Conservation (phyloP, 768 basidiomycete species). For the Pleurotus eryngii region DNA sequence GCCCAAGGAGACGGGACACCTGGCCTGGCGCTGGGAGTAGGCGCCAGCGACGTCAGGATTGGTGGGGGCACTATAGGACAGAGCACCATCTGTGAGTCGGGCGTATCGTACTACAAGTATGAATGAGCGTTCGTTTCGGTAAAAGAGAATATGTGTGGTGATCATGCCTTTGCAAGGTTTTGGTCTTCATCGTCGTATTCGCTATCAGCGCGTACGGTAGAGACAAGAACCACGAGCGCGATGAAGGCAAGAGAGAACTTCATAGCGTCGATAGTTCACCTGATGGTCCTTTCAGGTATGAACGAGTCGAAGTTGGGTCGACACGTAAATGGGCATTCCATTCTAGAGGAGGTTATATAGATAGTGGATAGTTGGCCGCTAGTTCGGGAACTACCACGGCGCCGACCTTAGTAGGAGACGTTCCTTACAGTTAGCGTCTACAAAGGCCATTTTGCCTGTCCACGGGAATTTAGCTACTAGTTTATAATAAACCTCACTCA, state of each 20-base stretch:
- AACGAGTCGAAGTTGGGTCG: too few species aligned
- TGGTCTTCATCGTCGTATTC: neutral
- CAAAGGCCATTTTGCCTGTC: too few species aligned
- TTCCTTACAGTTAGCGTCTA: too few species aligned
- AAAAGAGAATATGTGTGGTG: neutral
- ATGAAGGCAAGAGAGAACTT: constrained; percentile 1
- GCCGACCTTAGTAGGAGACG: too few species aligned
- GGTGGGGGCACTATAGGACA: neutral
- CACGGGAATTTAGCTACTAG: too few species aligned
- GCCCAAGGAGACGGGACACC: neutral
- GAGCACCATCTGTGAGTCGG: neutral
- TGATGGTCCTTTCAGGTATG: too few species aligned
- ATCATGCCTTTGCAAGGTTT: neutral
- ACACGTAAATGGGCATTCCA: too few species aligned
- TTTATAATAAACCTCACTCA: too few species aligned
- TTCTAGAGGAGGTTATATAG: too few species aligned
- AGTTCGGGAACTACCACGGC: too few species aligned
- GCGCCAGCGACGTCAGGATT: neutral
- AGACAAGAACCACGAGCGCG: neutral
- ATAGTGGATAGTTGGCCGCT: too few species aligned
- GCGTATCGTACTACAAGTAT: neutral
- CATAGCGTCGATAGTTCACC: neutral
- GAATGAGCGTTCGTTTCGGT: too few species aligned
- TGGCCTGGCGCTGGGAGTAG: neutral
- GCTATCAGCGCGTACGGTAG: neutral